Percentiles rank a stretch among this genome's conserved stretches.
Evolutionary conservation across 306 rosid genomes (phyloP).

Genomic region (Leucaena leucocephala): DNA sequence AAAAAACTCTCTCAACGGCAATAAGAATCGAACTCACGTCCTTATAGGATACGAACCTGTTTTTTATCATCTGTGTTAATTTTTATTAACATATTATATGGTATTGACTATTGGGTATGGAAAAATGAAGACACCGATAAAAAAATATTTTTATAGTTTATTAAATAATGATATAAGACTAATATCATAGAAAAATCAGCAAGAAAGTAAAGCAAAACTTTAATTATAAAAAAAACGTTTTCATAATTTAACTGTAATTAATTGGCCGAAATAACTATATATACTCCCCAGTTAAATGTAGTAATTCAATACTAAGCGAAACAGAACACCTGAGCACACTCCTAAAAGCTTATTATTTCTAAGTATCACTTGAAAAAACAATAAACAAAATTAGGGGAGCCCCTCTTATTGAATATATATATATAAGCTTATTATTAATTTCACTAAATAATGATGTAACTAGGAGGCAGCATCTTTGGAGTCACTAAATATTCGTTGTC

Average conservation of each 20-base stretch:
- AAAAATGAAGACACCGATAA: too few species aligned
- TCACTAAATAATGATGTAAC: not conserved
- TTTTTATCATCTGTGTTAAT: too few species aligned
- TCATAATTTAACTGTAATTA: not conserved
- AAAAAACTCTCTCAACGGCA: too few species aligned
- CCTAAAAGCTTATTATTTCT: constrained; percentile 37
- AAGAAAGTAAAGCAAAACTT: not conserved
- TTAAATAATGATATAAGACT: not conserved
- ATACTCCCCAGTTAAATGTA: not conserved
- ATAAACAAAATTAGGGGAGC: constrained; percentile 4
- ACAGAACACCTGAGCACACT: not conserved
- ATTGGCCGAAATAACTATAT: not conserved
- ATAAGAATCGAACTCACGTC: too few species aligned
- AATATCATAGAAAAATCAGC: not conserved
- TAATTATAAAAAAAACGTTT: not conserved
- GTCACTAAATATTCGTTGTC: constrained; percentile 77
- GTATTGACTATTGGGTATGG: too few species aligned
- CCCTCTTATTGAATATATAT: not conserved
- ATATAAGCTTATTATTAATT: constrained; percentile 10
- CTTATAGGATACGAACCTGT: too few species aligned
- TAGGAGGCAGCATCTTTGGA: constrained; percentile 36
- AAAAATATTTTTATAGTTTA: too few species aligned
- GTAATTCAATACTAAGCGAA: constrained; percentile 26
- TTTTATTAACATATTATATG: too few species aligned
- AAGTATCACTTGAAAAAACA: not conserved